These are phyloP conservation scores for Ceratocystis papillata DNA, from an alignment of 2,329 filamentous ascomycete species.

Conservation along the genomic window DNA sequence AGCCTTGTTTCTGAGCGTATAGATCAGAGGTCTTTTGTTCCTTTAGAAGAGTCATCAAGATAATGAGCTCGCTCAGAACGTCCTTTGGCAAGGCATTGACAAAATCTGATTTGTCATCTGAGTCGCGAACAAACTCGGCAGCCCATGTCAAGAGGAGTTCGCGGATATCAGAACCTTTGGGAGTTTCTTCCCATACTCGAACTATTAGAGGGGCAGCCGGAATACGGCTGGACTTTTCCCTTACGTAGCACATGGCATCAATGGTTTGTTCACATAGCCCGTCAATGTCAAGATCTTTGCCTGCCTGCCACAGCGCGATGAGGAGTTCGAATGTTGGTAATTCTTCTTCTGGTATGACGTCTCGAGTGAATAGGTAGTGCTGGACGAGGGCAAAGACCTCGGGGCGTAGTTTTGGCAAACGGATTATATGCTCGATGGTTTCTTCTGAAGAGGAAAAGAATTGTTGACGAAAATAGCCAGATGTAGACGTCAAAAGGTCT, in stretches of 20 bases:
- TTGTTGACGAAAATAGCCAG: constrained; percentile 38
- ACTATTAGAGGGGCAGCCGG: constrained; percentile 49
- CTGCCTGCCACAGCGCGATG: constrained; percentile 48
- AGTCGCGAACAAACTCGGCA: constrained; percentile 51
- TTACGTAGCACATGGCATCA: constrained; percentile 47
- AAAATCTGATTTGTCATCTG: constrained; percentile 46
- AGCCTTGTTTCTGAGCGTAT: constrained; percentile 3
- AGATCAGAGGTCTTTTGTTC: constrained; percentile 20
- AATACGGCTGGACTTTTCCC: constrained; percentile 43
- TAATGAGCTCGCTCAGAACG: constrained; percentile 51
- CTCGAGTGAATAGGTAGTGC: constrained; percentile 44
- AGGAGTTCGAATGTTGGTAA: constrained; percentile 45
- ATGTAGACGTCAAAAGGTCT: constrained; percentile 46
- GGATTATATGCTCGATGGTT: constrained; percentile 41
- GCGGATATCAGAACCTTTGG: constrained; percentile 49
- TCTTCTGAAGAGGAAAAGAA: constrained; percentile 35
- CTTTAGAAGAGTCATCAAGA: constrained; percentile 49
- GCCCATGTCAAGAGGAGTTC: constrained; percentile 50
- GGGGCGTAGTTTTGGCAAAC: constrained; percentile 38
- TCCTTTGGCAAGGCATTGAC: constrained; percentile 51
- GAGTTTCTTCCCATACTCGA: constrained; percentile 52
- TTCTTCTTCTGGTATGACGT: constrained; percentile 36
- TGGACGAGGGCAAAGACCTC: constrained; percentile 47
- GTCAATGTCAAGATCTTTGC: constrained; percentile 41
- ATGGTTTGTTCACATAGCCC: constrained; percentile 48